Conservation (phyloP, 1,284 basidiomycete genomes). For the Trametes versicolor region DNA sequence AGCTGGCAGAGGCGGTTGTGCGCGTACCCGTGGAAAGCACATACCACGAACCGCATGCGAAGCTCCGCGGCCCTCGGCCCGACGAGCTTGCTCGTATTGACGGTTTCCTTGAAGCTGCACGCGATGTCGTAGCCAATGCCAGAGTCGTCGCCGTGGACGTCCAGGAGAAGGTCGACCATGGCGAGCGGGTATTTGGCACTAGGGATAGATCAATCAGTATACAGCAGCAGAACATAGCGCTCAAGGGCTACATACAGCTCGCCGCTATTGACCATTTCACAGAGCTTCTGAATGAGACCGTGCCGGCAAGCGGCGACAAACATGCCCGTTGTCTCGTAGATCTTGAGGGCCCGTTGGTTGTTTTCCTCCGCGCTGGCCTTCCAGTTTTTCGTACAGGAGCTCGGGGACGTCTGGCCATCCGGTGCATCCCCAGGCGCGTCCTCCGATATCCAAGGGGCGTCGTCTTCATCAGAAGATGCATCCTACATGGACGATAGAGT, state of each 20-base stretch:
- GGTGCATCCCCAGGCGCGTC: background rate
- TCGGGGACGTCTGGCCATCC: background rate
- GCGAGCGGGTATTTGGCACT: slow-evolving; percentile 2
- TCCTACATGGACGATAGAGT: background rate
- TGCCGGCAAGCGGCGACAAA: background rate
- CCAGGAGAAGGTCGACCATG: background rate
- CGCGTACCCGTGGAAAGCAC: slow-evolving; percentile 1
- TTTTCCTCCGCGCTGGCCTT: background rate
- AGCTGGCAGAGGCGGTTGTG: background rate
- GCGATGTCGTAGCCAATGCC: background rate
- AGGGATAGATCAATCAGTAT: background rate
- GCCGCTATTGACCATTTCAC: background rate
- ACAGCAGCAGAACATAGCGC: background rate
- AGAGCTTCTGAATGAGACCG: background rate
- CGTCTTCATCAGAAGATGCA: background rate
- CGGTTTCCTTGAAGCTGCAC: background rate
- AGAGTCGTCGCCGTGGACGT: background rate
- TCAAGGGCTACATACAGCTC: background rate
- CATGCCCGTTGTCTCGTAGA: background rate
- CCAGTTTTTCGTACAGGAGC: background rate
- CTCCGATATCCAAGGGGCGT: background rate
- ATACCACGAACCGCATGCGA: background rate
- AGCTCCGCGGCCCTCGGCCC: background rate
- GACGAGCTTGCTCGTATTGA: background rate
- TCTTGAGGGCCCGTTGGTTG: background rate